phyloP scores from a whole-genome alignment of 805 yeast species.

The Komagataella kurtzmanii region DNA sequence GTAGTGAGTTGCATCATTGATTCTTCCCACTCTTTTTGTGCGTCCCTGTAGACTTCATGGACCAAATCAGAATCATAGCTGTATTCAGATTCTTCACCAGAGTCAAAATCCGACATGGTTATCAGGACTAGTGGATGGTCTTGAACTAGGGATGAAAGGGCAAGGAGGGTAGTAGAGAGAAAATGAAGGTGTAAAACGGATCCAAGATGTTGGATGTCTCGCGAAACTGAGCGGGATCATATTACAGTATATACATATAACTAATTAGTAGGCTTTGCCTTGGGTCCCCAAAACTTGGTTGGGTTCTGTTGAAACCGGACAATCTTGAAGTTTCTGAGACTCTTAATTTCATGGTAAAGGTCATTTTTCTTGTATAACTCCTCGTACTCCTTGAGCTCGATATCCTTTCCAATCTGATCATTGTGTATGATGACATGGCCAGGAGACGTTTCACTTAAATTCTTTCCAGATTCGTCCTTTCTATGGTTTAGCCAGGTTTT shows the following conservation, averaged over 20 bases:
- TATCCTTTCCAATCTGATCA: conserved; percentile 20
- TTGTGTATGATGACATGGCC: conserved; percentile 45
- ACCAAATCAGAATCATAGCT: conserved; percentile 18
- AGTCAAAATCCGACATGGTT: background rate
- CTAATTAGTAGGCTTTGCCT: conserved; percentile 47
- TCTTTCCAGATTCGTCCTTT: conserved; percentile 24
- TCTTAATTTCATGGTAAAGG: conserved; percentile 41
- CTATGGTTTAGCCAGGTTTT: conserved; percentile 43
- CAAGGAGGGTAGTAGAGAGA: background rate
- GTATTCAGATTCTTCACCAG: conserved; percentile 12
- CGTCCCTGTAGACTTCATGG: conserved; percentile 14
- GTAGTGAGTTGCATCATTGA: conserved; percentile 44
- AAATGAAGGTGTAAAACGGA: background rate
- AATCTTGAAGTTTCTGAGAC: conserved; percentile 61
- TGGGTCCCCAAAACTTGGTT: conserved; percentile 94
- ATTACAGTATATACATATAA: background rate
- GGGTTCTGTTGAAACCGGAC: conserved; percentile 90
- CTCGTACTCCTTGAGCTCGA: conserved; percentile 15
- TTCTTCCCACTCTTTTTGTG: conserved; percentile 68
- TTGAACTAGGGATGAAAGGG: background rate
- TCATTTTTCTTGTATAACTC: conserved; percentile 52
- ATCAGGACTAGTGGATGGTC: background rate
- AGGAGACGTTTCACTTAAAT: conserved; percentile 33
- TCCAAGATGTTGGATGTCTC: background rate
- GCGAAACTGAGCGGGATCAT: background rate